These are phyloP conservation scores for Chytriomyces sp. DNA, from an alignment of 192 early-diverging fungal genomes.

Conservation along the genomic window DNA sequence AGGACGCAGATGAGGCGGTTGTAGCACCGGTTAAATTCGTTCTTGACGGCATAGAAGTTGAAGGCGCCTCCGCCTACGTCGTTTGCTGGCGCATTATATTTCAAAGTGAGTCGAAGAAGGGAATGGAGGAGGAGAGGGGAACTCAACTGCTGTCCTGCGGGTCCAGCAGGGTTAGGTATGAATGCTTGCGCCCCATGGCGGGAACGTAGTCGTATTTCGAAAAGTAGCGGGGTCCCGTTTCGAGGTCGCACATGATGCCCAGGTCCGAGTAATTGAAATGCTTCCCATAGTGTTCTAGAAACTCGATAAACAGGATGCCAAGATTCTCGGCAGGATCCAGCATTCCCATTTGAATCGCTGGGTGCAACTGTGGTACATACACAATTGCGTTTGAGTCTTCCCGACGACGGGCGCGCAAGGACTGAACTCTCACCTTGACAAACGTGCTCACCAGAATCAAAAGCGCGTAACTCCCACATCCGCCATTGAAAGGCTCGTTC, in stretches of 20 bases:
- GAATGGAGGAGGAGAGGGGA: background rate
- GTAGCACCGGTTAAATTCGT: constrained; percentile 39
- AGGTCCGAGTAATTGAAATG: constrained; percentile 71
- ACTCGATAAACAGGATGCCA: constrained; percentile 87
- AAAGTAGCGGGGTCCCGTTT: constrained; percentile 15
- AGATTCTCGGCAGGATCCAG: constrained; percentile 73
- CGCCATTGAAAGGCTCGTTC: constrained; percentile 89
- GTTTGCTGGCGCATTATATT: constrained; percentile 32
- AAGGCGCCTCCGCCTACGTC: constrained; percentile 44
- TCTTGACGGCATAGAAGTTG: constrained; percentile 29
- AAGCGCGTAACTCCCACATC: constrained; percentile 83
- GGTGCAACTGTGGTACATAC: constrained; percentile 67
- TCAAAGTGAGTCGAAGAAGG: background rate
- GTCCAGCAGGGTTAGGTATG: constrained; percentile 35
- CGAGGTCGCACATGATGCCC: constrained; percentile 48
- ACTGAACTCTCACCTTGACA: constrained; percentile 59
- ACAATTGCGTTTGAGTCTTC: background rate
- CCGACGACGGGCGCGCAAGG: background rate
- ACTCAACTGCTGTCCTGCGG: constrained; percentile 48
- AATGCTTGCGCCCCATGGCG: background rate
- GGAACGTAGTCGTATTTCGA: background rate
- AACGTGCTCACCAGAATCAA: constrained; percentile 78
- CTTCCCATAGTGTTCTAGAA: constrained; percentile 89
- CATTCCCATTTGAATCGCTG: constrained; percentile 63
- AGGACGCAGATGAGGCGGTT: constrained; percentile 36